These are phyloP conservation scores for Puccinellia tenuiflora DNA, from an alignment of 176 grass and related monocot genomes.

Conservation along the genomic window DNA sequence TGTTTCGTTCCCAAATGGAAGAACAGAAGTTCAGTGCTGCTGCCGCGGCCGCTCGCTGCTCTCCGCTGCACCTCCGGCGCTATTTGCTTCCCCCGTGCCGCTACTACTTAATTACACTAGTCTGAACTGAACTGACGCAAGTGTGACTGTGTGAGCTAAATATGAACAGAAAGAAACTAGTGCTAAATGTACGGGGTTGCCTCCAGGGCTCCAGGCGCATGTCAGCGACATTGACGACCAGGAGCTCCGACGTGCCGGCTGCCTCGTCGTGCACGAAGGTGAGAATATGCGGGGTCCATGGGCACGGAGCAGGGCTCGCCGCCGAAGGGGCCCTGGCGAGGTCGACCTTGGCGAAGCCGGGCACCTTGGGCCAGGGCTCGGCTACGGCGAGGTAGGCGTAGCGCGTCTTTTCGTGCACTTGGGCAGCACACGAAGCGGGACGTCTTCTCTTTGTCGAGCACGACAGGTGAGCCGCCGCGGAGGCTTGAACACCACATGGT, in stretches of 20 bases:
- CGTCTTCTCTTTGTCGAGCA: conserved; percentile 65
- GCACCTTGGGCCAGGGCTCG: conserved; percentile 97
- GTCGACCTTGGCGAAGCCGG: conserved; percentile 91
- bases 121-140: no score
- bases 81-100: no score
- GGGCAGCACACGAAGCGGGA: conserved; percentile 74
- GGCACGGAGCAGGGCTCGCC: conserved; percentile 90
- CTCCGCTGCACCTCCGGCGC: no score
- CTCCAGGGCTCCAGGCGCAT: conserved; percentile 78
- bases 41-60: no score
- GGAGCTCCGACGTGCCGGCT: conserved; percentile 59
- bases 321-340: conserved; percentile 55
- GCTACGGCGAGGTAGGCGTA: conserved; percentile 88
- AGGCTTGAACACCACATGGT: conserved; percentile 88
- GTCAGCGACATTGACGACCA: conserved; percentile 70
- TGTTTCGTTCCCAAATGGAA: no score
- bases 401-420: conserved; percentile 55
- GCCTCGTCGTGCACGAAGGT: conserved; percentile 79
- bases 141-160: no score
- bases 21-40: no score
- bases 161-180: no score
- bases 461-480: conserved; percentile 69
- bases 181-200: no score
- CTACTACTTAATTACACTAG: no score
- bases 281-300: conserved; percentile 42